Evolutionary conservation across 768 basidiomycete species (phyloP).

Genomic region (Xerocomellus chrysenteron): DNA sequence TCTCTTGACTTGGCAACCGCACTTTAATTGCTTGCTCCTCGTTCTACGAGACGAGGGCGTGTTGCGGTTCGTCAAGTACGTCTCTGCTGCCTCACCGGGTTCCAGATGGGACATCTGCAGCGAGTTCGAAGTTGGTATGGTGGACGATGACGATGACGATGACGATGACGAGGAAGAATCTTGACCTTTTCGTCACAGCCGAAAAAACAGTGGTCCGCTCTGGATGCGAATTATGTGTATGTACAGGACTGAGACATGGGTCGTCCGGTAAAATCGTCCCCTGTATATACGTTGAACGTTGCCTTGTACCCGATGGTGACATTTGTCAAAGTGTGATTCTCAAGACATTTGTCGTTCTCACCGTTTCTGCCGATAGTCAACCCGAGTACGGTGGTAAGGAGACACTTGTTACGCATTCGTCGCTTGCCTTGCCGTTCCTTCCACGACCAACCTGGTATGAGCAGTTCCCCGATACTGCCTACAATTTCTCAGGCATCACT

Average conservation of each 20-base stretch:
- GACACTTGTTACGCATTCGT: no score
- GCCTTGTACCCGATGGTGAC: neutral
- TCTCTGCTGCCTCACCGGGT: slow-evolving; percentile 84
- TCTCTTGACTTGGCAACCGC: slow-evolving; percentile 81
- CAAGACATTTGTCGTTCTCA: no score
- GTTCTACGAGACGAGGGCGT: slow-evolving; percentile 92
- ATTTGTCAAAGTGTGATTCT: no score
- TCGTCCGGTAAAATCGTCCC: slow-evolving; percentile 70
- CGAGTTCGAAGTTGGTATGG: slow-evolving; percentile 88
- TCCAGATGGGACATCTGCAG: slow-evolving; percentile 92
- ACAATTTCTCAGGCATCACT: neutral
- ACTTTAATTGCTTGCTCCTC: slow-evolving; percentile 85
- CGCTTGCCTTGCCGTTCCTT: no score
- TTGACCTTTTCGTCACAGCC: neutral
- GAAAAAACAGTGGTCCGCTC: neutral
- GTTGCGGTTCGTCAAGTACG: slow-evolving; percentile 94
- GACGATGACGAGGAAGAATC: slow-evolving; percentile 20
- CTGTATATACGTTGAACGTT: slow-evolving; percentile 37
- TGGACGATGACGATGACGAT: slow-evolving; percentile 54
- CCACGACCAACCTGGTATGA: no score
- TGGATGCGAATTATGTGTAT: neutral
- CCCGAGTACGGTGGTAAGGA: no score
- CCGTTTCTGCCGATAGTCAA: no score
- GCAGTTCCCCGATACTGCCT: no score
- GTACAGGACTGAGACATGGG: slow-evolving; percentile 34